Percentiles rank a stretch among this genome's conserved stretches.
phyloP scores from a whole-genome alignment of 345 rosid genomes.

The Salix viminalis region DNA sequence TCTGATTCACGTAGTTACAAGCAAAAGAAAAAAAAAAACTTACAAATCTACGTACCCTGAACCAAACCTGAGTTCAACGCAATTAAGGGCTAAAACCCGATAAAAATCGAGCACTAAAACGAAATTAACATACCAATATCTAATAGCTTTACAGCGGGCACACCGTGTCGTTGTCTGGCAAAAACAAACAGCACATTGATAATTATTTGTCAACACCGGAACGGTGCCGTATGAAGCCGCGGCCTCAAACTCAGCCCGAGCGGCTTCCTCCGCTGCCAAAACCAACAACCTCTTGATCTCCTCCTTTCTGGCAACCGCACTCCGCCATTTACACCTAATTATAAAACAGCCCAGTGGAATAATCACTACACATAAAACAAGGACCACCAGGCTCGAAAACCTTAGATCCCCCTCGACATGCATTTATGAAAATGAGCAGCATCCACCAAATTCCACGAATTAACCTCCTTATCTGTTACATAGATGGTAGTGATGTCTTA shows the following conservation, averaged over 20 bases:
- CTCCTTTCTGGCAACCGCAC: constrained; percentile 47
- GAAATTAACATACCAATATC: constrained; percentile 68
- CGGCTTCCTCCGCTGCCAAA: constrained; percentile 78
- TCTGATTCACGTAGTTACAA: not conserved
- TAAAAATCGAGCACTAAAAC: not conserved
- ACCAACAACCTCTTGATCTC: constrained; percentile 74
- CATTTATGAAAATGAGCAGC: constrained; percentile 66
- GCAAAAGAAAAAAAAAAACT: not conserved
- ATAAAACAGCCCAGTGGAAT: constrained; percentile 42
- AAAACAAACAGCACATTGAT: constrained; percentile 74
- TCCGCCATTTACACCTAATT: constrained; percentile 70
- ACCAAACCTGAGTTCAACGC: not conserved
- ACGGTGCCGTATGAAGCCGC: constrained; percentile 37
- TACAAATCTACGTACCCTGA: not conserved
- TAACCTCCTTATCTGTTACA: not conserved
- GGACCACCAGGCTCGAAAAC: constrained; percentile 68
- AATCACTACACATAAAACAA: constrained; percentile 39
- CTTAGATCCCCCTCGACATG: constrained; percentile 76
- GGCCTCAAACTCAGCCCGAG: constrained; percentile 81
- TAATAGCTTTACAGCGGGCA: constrained; percentile 76
- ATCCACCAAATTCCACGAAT: not conserved
- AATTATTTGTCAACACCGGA: constrained; percentile 28
- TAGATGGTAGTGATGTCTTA: not conserved
- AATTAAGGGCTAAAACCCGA: not conserved
- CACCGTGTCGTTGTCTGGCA: constrained; percentile 75